These are phyloP conservation scores for Aspergillus saccharolyticus DNA, from an alignment of 495 filamentous ascomycete species.

Conservation along the genomic window DNA sequence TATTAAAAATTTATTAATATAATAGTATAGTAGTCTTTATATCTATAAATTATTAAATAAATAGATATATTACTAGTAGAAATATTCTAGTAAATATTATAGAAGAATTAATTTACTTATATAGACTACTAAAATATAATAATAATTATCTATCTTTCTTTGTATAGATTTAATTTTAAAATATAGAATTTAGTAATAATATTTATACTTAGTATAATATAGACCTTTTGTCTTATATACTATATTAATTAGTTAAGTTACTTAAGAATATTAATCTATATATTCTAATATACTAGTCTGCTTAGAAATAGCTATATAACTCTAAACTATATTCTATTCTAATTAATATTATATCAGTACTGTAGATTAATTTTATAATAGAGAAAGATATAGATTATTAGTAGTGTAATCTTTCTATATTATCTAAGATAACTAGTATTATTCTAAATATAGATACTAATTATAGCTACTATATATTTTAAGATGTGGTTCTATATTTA, in stretches of 20 bases:
- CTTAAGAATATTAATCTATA: not conserved
- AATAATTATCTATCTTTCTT: too few relatives aligned
- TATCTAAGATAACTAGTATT: too few relatives aligned
- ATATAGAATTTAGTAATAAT: not conserved
- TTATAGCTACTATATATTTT: not conserved
- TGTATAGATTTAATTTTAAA: not conserved
- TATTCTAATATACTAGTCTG: not conserved
- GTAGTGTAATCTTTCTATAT: too few relatives aligned
- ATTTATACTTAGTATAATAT: not conserved
- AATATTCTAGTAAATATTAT: too few relatives aligned
- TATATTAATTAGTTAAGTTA: not conserved
- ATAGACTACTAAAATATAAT: too few relatives aligned
- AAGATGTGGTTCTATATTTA: not conserved
- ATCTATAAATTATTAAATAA: too few relatives aligned
- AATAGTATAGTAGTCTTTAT: too few relatives aligned
- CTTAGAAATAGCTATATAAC: not conserved
- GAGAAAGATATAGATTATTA: too few relatives aligned
- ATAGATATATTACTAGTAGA: too few relatives aligned
- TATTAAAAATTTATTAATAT: too few relatives aligned
- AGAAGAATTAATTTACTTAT: not conserved
- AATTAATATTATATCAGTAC: not conserved
- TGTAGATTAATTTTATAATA: not conserved
- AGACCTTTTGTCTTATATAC: not conserved
- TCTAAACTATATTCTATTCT: not conserved
- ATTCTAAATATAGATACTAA: too few relatives aligned